These are phyloP conservation scores for Hamigera avellanea DNA, from an alignment of 495 filamentous ascomycete species.

Conservation along the genomic window DNA sequence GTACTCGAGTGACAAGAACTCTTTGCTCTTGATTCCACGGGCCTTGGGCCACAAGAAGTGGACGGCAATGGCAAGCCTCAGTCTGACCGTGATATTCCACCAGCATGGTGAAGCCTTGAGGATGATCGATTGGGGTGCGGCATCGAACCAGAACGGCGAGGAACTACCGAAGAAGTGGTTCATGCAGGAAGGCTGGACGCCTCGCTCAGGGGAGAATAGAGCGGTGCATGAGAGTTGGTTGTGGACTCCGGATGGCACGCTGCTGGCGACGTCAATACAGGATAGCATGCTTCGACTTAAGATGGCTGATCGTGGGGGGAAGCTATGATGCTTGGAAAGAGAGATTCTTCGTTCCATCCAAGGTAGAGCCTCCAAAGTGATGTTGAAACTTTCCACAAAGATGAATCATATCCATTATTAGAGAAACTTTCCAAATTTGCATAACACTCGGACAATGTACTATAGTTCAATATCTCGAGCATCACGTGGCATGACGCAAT, in stretches of 20 bases:
- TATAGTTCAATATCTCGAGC: not conserved
- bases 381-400: no score
- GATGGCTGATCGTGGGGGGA: constrained; percentile 7
- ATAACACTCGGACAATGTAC: not conserved
- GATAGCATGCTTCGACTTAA: constrained; percentile 40
- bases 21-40: constrained; percentile 49
- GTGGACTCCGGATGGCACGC: constrained; percentile 48
- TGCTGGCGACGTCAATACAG: constrained; percentile 52
- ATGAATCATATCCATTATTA: no score
- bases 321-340: constrained; percentile 14
- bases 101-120: constrained; percentile 23
- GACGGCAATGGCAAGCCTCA: constrained; percentile 47
- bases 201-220: constrained; percentile 42
- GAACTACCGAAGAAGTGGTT: constrained; percentile 46
- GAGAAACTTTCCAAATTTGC: not conserved
- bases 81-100: constrained; percentile 52
- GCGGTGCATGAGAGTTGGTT: constrained; percentile 51
- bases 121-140: constrained; percentile 25
- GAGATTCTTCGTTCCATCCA: no score
- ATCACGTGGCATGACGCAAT: constrained; percentile 2
- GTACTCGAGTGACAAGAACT: constrained; percentile 59
- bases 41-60: constrained; percentile 43
- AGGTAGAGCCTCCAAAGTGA: no score
- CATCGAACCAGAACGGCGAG: constrained; percentile 5
- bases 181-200: constrained; percentile 53